These are phyloP conservation scores for Purpureocillium takamizusanense DNA, from an alignment of 2,329 filamentous ascomycete species.

Conservation along the genomic window DNA sequence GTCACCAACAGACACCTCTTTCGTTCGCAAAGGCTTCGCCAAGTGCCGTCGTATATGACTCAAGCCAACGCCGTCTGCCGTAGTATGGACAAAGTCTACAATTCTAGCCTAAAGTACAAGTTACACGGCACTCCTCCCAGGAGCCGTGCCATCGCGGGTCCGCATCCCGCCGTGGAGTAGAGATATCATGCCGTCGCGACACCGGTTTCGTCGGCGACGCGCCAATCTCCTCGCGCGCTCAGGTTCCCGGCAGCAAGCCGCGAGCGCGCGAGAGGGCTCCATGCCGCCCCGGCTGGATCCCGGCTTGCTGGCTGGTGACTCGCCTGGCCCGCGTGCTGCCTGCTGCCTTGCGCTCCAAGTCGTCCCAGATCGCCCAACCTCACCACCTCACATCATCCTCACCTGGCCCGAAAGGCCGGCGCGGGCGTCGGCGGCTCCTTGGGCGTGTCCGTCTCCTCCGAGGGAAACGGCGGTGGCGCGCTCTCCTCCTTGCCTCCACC, in stretches of 20 bases:
- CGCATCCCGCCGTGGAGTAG: too few species aligned
- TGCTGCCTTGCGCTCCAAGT: too few species aligned
- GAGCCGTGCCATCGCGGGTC: too few species aligned
- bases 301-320: too few species aligned
- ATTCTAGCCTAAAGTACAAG: conserved; percentile 3
- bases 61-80: not conserved
- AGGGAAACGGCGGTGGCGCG: conserved; percentile 47
- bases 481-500: conserved; percentile 48
- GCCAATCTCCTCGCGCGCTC: conserved; percentile 3
- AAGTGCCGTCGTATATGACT: not conserved
- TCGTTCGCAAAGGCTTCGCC: too few species aligned
- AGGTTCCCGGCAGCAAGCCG: not conserved
- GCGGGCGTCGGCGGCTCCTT: conserved; percentile 26
- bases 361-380: too few species aligned
- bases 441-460: conserved; percentile 32
- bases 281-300: too few species aligned
- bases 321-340: too few species aligned
- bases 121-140: conserved; percentile 1
- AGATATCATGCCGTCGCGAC: not conserved
- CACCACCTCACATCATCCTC: too few species aligned
- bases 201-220: not conserved
- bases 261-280: too few species aligned
- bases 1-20: too few species aligned
- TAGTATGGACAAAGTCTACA: not conserved
- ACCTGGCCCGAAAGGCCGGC: conserved; percentile 21